A percentile compares a stretch with the other conserved stretches of the same genome.
Conservation (phyloP, 495 filamentous ascomycete genomes). For the Lasiosphaeriaceae sp. region DNA sequence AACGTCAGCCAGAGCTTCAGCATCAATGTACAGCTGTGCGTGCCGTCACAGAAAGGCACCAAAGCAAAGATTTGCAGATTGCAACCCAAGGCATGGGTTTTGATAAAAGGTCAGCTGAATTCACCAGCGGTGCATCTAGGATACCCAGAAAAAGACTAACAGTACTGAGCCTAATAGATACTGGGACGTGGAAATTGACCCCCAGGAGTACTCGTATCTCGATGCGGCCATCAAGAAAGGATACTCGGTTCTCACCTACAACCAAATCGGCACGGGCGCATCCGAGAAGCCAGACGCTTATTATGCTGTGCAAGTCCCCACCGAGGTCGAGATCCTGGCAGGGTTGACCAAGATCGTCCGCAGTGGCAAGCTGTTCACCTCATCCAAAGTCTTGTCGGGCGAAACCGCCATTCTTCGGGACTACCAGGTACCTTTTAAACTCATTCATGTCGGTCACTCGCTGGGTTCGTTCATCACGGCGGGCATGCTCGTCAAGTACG, state of each 20-base stretch:
- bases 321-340: slow-evolving; percentile 48
- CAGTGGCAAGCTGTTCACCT: slow-evolving; percentile 13
- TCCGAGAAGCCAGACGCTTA: slow-evolving; percentile 50
- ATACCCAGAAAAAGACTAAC: too few relatives aligned
- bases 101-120: slow-evolving; percentile 30
- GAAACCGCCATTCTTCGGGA: slow-evolving; percentile 4
- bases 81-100: slow-evolving; percentile 57
- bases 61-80: slow-evolving; percentile 42
- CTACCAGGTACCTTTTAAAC: slow-evolving; percentile 40
- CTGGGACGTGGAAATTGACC: slow-evolving; percentile 53
- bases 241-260: slow-evolving; percentile 50
- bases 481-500: slow-evolving; percentile 42
- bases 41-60: slow-evolving; percentile 24
- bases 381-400: slow-evolving; percentile 2
- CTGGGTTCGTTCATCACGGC: slow-evolving; percentile 43
- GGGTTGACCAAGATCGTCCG: slow-evolving; percentile 46
- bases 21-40: slow-evolving; percentile 38
- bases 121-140: too few relatives aligned
- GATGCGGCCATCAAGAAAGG: slow-evolving; percentile 47
- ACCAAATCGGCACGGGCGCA: slow-evolving; percentile 53
- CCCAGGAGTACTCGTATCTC: slow-evolving; percentile 52
- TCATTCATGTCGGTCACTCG: slow-evolving; percentile 54
- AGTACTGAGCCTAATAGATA: slow-evolving; percentile 32
- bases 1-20: slow-evolving; percentile 34
- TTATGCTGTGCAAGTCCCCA: slow-evolving; percentile 45